Base-by-base conservation (phyloP, 139 green algal species). In the Desmodesmus armatus region DNA sequence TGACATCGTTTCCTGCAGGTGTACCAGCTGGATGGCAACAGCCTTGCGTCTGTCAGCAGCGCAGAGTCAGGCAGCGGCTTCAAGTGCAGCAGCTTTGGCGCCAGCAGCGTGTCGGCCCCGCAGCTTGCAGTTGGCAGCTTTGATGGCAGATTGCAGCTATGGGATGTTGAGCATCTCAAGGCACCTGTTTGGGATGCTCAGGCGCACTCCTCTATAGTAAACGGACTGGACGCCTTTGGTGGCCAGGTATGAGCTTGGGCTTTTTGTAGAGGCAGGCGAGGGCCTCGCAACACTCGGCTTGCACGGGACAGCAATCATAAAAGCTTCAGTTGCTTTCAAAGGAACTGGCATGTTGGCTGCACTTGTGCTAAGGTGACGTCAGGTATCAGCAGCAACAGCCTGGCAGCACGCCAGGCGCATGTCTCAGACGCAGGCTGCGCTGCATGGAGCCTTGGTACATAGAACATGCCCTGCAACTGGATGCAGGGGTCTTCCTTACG, bases 51-150 rank as follows among this genome's bases (percentile, higher is more conserved):
- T 2, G 92, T 93, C 62, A 70, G 88, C 3, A 11, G 91, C 2
- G 87, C 87, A 41, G 89, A 96, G 33, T 47, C 74, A 93, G 92
- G 84, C 80, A 86, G 19, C 44, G 72, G 79, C 7, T 94, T 98
- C 75, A 97, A 97, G 69, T 98, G 95, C 70, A 94, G 92, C 35
- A 95, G 86, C 0, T 96, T 96, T 85, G 94, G 92, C 21, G 93
- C 94, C 13, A 94, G 92, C 19, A 91, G 83, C 27, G 41, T 94
- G 29, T 51, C 70, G 25, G 88, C 96, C 19, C 88, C 92, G 0
- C 84, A 88, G 0, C 78, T 98, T 6, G 95, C 95, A 3, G 95
- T 93, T 2, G 96, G 96, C 55, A 94, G 94, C 86, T 97, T 98
- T 71, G 31, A 84, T n/a, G 95, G 95, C 2, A 82, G 92, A 78